Percentiles rank a stretch among this genome's conserved stretches.
phyloP scores from a whole-genome alignment of 1,284 basidiomycete genomes.

The Leccinum solheimii region DNA sequence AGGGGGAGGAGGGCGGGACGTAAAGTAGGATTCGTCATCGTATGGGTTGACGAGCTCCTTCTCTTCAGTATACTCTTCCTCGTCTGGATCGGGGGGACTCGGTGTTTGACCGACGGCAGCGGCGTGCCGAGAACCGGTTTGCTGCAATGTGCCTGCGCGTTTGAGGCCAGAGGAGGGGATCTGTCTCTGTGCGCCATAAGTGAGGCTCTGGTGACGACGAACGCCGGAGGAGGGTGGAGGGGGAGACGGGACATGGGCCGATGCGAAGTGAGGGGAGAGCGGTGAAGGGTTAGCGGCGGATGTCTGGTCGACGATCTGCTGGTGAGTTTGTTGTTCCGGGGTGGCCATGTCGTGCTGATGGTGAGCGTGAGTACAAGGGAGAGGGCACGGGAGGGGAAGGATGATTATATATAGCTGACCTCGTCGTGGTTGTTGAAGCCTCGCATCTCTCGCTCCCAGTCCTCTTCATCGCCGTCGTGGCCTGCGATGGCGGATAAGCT shows the following conservation, averaged over 20 bases:
- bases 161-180: conserved; percentile 54
- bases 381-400: neutral
- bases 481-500: conserved; percentile 79
- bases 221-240: conserved; percentile 67
- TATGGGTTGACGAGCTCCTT: conserved; percentile 49
- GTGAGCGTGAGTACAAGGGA: conserved; percentile 4
- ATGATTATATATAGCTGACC: conserved; percentile 37
- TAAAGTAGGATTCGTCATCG: conserved; percentile 60
- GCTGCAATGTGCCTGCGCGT: conserved; percentile 73
- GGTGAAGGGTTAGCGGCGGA: conserved; percentile 49
- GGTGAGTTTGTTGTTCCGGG: conserved; percentile 46
- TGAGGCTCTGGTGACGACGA: conserved; percentile 76
- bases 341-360: conserved; percentile 31
- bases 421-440: conserved; percentile 63
- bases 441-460: conserved; percentile 72
- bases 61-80: conserved; percentile 59
- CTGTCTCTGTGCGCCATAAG: conserved; percentile 58
- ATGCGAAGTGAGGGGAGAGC: conserved; percentile 58
- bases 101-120: conserved; percentile 39
- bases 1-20: conserved; percentile 30
- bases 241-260: conserved; percentile 60
- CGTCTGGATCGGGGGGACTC: conserved; percentile 49
- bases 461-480: conserved; percentile 81
- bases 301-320: conserved; percentile 51
- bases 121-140: conserved; percentile 39